These are phyloP conservation scores for Inga laurina DNA, from an alignment of 306 rosid genomes.

Conservation along the genomic window DNA sequence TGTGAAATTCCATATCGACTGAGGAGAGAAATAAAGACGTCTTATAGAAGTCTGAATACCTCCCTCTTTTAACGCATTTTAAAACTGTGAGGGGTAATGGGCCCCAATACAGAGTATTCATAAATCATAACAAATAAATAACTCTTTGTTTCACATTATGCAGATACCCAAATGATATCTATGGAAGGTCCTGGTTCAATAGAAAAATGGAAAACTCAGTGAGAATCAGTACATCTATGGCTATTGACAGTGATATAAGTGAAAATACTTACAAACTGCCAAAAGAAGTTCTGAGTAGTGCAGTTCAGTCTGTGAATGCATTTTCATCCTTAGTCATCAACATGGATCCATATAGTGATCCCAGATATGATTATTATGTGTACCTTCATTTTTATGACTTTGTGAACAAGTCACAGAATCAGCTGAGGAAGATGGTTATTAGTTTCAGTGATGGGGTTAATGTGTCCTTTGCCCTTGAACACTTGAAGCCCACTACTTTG, in stretches of 20 bases:
- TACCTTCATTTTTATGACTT: constrained; percentile 26
- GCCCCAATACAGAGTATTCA: no score
- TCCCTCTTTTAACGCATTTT: no score
- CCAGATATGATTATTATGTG: not conserved
- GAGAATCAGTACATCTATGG: not conserved
- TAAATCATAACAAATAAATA: no score
- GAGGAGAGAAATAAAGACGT: no score
- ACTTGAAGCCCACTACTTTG: not conserved
- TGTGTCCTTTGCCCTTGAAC: not conserved
- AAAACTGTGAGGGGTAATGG: no score
- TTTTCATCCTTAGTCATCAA: not conserved
- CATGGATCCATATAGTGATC: not conserved
- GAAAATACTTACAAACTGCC: constrained; percentile 11
- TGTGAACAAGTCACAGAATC: not conserved
- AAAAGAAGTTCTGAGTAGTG: constrained; percentile 20
- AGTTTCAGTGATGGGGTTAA: not conserved
- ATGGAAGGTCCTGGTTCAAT: constrained; percentile 10
- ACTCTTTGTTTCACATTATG: not conserved
- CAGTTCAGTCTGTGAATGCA: not conserved
- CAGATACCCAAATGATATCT: not conserved
- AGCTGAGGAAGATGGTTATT: not conserved
- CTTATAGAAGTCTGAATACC: no score
- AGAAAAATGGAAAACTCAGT: no score
- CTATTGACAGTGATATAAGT: not conserved
- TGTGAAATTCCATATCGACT: no score